Evolutionary conservation across 345 rosid species (phyloP).

Genomic region (Lumnitzera racemosa): DNA sequence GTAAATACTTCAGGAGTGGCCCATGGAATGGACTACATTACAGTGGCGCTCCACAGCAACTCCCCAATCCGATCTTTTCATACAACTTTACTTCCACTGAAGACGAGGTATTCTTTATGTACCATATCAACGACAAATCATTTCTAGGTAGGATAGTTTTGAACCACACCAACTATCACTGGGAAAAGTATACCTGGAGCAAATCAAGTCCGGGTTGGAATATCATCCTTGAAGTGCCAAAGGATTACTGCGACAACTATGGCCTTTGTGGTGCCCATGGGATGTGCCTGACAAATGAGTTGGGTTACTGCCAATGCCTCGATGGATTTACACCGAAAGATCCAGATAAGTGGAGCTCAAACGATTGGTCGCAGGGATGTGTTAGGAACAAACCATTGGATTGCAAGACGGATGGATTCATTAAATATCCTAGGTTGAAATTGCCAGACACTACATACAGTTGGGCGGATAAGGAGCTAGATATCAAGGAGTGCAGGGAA

Average conservation of each 20-base stretch:
- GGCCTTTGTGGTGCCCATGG: constrained; percentile 16
- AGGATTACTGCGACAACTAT: constrained; percentile 17
- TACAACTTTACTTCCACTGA: constrained; percentile 8
- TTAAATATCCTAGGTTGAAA: constrained; percentile 17
- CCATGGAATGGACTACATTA: constrained; percentile 33
- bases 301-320: not conserved
- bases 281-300: not conserved
- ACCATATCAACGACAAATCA: constrained; percentile 3
- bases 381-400: constrained; percentile 20
- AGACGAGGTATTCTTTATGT: constrained; percentile 15
- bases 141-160: not conserved
- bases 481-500: constrained; percentile 17
- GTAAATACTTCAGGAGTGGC: constrained; percentile 12
- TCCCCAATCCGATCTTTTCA: constrained; percentile 8
- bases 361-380: constrained; percentile 37
- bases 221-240: constrained; percentile 2
- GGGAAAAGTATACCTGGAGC: constrained; percentile 9
- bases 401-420: constrained; percentile 28
- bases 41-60: constrained; percentile 15
- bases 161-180: not conserved
- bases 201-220: not conserved
- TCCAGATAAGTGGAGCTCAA: constrained; percentile 15
- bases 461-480: constrained; percentile 11
- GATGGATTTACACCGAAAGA: too few relatives aligned
- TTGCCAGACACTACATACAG: constrained; percentile 25